phyloP scores from a whole-genome alignment of 1,284 basidiomycete species.

The Exobasidium rhododendri region DNA sequence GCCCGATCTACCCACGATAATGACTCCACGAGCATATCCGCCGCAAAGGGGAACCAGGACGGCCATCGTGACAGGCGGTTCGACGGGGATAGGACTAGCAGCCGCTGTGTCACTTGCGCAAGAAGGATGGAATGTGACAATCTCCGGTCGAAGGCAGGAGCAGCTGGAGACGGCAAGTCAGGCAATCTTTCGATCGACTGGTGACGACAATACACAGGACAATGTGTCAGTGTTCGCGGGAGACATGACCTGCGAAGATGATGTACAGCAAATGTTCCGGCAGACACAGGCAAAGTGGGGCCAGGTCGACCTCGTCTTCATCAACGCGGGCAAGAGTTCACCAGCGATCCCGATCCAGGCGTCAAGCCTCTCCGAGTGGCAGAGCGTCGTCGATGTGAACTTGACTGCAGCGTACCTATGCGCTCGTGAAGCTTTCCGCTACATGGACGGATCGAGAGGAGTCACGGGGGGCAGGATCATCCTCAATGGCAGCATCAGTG shows the following conservation, averaged over 20 bases:
- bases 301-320: slow-evolving; percentile 30
- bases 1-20: no score
- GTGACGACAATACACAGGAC: not conserved
- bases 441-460: slow-evolving; percentile 30
- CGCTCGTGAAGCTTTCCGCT: slow-evolving; percentile 36
- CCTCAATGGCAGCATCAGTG: slow-evolving; percentile 40
- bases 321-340: slow-evolving; percentile 33
- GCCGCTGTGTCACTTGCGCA: slow-evolving; percentile 31
- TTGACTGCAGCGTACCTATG: slow-evolving; percentile 40
- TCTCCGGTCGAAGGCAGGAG: slow-evolving; percentile 30
- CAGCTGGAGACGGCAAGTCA: slow-evolving; percentile 23
- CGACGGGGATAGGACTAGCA: slow-evolving; percentile 25
- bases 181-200: slow-evolving; percentile 24
- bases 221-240: slow-evolving; percentile 26
- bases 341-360: not conserved
- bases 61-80: slow-evolving; percentile 12
- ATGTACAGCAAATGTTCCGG: not conserved
- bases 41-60: no score
- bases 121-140: slow-evolving; percentile 39
- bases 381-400: slow-evolving; percentile 20
- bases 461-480: slow-evolving; percentile 38
- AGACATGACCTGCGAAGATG: slow-evolving; percentile 20
- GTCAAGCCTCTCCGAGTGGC: not conserved
- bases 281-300: not conserved
- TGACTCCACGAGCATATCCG: no score